These are phyloP conservation scores for Iberis pinnata DNA, from an alignment of 345 rosid genomes.

Conservation along the genomic window DNA sequence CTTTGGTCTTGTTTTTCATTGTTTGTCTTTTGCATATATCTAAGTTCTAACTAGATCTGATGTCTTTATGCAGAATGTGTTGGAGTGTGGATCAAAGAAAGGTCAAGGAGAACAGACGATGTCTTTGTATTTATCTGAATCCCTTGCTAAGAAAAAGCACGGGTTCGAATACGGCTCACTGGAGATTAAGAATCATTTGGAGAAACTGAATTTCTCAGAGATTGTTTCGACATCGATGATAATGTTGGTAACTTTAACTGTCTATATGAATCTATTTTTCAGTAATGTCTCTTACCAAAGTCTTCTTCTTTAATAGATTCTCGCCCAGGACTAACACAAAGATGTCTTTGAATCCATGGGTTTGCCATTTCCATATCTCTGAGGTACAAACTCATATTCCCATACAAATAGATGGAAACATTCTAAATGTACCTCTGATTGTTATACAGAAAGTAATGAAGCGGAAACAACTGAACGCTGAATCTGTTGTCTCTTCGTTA, in stretches of 20 bases:
- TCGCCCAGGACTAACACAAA: conserved; percentile 36
- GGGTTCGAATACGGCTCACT: conserved; percentile 89
- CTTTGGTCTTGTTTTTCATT: no score
- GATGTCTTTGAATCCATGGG: conserved; percentile 56
- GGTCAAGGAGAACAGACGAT: conserved; percentile 46
- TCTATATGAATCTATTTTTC: background rate
- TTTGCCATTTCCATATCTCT: conserved; percentile 70
- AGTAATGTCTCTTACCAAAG: conserved; percentile 13
- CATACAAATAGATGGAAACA: background rate
- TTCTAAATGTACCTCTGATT: conserved; percentile 11
- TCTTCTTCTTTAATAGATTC: conserved; percentile 36
- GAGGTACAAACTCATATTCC: conserved; percentile 43
- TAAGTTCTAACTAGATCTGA: background rate
- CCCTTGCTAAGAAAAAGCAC: conserved; percentile 59
- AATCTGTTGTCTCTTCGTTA: conserved; percentile 44
- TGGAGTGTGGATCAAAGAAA: conserved; percentile 79
- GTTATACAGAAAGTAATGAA: conserved; percentile 49
- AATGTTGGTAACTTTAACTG: conserved; percentile 43
- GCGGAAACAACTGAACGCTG: conserved; percentile 45
- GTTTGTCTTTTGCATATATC: background rate
- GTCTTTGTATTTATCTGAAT: conserved; percentile 64
- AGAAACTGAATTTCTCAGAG: conserved; percentile 61
- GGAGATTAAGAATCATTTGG: conserved; percentile 68
- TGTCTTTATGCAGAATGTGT: conserved; percentile 46
- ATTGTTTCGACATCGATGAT: conserved; percentile 60